Conservation (phyloP, 2,329 filamentous ascomycete species). For the Grosmannia huntii region DNA sequence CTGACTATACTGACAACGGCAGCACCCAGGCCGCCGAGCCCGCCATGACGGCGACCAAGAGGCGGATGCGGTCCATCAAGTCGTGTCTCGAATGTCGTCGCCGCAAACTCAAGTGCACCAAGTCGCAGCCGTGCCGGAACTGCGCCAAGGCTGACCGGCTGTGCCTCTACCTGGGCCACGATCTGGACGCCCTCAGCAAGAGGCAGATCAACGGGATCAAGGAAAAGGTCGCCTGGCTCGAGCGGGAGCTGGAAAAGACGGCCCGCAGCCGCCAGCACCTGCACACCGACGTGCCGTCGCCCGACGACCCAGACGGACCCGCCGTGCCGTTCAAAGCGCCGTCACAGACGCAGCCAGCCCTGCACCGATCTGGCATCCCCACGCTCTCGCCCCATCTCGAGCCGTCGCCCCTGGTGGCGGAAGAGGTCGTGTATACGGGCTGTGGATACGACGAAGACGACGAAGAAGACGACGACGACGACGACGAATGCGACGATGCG, state of each 20-base stretch:
- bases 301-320: too few relatives aligned
- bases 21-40: background rate
- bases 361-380: background rate
- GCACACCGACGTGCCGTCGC: background rate
- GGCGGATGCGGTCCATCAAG: slow-evolving; percentile 53
- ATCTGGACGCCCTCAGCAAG: slow-evolving; percentile 57
- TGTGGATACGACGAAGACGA: slow-evolving; percentile 41
- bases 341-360: too few relatives aligned
- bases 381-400: background rate
- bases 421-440: slow-evolving; percentile 30
- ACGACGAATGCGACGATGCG: background rate
- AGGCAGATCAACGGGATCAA: slow-evolving; percentile 64
- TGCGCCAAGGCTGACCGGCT: slow-evolving; percentile 42
- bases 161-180: slow-evolving; percentile 51
- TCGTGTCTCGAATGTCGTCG: slow-evolving; percentile 60
- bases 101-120: slow-evolving; percentile 69
- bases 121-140: slow-evolving; percentile 57
- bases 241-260: slow-evolving; percentile 56
- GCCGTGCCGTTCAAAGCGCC: background rate
- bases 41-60: slow-evolving; percentile 8
- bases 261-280: slow-evolving; percentile 4
- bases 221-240: slow-evolving; percentile 61
- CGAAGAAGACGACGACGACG: slow-evolving; percentile 13
- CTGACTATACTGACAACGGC: too few relatives aligned
- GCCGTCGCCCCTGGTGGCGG: background rate